Percentiles rank a stretch among this genome's conserved stretches.
phyloP scores from a whole-genome alignment of 73 alveolate species.

The Uronychia setigera region DNA sequence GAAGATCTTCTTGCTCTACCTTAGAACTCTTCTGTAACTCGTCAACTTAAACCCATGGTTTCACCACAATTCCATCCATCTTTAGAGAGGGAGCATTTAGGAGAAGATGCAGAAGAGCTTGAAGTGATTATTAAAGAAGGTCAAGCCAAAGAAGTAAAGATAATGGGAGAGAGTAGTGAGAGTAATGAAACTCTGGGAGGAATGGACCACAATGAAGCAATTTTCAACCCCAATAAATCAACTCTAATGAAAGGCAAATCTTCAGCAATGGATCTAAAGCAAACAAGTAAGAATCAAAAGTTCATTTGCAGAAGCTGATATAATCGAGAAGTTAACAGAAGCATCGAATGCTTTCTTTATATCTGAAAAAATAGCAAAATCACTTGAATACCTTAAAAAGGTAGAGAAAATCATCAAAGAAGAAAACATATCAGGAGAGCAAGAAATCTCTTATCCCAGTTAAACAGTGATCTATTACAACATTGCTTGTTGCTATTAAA shows the following conservation, averaged over 20 bases:
- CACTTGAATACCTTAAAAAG: not conserved
- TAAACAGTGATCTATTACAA: not conserved
- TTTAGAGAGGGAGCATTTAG: too few relatives aligned
- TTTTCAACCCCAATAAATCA: not conserved
- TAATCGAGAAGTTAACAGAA: not conserved
- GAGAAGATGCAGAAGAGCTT: too few relatives aligned
- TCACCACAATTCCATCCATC: too few relatives aligned
- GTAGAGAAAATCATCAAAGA: not conserved
- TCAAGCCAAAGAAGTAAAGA: not conserved
- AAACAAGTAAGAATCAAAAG: not conserved
- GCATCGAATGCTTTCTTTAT: not conserved
- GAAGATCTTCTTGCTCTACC: not conserved
- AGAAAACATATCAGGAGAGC: not conserved
- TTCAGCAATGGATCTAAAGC: not conserved
- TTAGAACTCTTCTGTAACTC: too few relatives aligned
- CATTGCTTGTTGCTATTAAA: not conserved
- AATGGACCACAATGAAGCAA: not conserved
- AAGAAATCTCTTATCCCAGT: not conserved
- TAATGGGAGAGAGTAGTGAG: not conserved
- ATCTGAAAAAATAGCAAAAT: not conserved
- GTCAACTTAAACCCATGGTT: too few relatives aligned
- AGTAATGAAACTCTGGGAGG: not conserved
- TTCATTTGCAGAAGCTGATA: not conserved
- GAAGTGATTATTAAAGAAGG: too few relatives aligned
- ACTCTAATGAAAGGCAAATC: not conserved